Conservation (phyloP, 306 rosid genomes). For the Clitoria ternatea region DNA sequence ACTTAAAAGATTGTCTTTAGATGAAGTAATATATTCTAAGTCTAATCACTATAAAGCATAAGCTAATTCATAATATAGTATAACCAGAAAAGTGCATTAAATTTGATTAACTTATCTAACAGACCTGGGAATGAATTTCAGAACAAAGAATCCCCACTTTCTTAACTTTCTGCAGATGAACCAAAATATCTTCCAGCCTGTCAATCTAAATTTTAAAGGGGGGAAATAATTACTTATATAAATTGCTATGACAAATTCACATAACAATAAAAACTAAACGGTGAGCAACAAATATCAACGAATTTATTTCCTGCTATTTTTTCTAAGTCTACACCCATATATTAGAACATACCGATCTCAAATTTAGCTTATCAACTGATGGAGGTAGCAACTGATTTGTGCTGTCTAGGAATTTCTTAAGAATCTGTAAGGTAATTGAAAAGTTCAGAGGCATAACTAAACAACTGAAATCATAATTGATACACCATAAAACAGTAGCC, state of each 20-base stretch:
- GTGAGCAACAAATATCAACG: neutral
- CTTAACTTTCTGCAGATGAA: slow-evolving; percentile 49
- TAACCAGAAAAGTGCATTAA: slow-evolving; percentile 6
- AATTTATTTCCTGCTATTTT: neutral
- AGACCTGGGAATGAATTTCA: slow-evolving; percentile 75
- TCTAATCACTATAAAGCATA: slow-evolving; percentile 9
- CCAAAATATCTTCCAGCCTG: slow-evolving; percentile 62
- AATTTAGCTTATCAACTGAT: slow-evolving; percentile 49
- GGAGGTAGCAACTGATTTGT: slow-evolving; percentile 55
- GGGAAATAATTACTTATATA: neutral
- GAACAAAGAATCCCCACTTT: slow-evolving; percentile 56
- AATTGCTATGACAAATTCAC: neutral
- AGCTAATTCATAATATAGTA: slow-evolving; percentile 7
- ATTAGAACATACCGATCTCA: slow-evolving; percentile 44
- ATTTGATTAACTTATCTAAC: slow-evolving; percentile 26
- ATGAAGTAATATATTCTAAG: slow-evolving; percentile 15
- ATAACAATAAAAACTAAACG: neutral
- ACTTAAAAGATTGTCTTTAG: slow-evolving; percentile 5
- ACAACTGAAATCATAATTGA: slow-evolving; percentile 18
- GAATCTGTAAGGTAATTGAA: slow-evolving; percentile 51
- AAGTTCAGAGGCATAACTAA: slow-evolving; percentile 10
- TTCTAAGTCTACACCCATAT: slow-evolving; percentile 11
- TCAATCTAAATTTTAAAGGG: slow-evolving; percentile 48
- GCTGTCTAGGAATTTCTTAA: slow-evolving; percentile 41
- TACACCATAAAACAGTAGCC: slow-evolving; percentile 27